Conservation (phyloP, 108 stramenopile species). For the Tribonema minus region DNA sequence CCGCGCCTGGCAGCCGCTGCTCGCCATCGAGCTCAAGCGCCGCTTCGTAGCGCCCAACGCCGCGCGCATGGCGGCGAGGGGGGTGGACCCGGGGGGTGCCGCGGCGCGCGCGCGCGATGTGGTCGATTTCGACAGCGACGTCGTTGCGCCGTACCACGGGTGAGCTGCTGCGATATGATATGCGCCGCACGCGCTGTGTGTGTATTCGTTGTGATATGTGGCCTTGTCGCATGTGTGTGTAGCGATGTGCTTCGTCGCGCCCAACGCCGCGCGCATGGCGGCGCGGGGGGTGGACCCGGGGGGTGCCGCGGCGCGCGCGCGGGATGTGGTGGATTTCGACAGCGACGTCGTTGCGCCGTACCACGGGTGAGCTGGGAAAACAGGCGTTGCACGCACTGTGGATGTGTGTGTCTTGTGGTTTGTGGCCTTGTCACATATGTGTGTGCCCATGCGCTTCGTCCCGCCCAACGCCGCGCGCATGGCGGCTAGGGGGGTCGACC, state of each 20-base stretch:
- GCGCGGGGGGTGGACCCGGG: conserved; percentile 3
- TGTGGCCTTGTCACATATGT: too few species aligned
- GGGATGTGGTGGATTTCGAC: conserved; percentile 44
- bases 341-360: conserved; percentile 38
- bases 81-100: background rate
- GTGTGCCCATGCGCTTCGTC: too few species aligned
- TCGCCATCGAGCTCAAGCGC: conserved; percentile 54
- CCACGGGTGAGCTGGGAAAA: conserved; percentile 49
- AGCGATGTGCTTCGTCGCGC: conserved; percentile 25
- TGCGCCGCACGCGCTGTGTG: too few species aligned
- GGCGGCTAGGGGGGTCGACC: background rate
- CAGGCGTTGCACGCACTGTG: too few species aligned
- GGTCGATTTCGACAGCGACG: conserved; percentile 35
- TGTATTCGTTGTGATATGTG: too few species aligned
- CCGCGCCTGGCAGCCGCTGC: conserved; percentile 82
- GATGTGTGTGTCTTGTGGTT: too few species aligned
- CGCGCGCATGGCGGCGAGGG: background rate
- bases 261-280: background rate
- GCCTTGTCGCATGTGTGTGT: too few species aligned
- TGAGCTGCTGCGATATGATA: too few species aligned
- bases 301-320: background rate
- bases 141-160: conserved; percentile 50
- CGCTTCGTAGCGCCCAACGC: conserved; percentile 12
- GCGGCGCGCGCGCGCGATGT: background rate
- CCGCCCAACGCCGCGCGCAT: background rate